These are phyloP conservation scores for Aureobasidium sp. DNA, from an alignment of 2,329 filamentous ascomycete species.

Conservation along the genomic window DNA sequence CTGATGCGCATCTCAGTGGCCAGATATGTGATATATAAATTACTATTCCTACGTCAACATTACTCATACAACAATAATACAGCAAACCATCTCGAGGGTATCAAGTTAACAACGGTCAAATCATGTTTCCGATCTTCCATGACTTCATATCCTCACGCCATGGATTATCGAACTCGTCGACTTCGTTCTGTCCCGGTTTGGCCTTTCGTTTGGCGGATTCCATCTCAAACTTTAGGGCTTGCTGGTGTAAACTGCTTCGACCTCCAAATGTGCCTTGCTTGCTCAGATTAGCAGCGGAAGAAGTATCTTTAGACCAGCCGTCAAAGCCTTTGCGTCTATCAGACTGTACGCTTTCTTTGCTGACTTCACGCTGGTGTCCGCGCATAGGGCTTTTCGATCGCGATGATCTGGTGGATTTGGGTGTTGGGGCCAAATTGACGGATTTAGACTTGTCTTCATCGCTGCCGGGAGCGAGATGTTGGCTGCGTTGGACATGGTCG, in stretches of 20 bases:
- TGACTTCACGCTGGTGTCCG: slow-evolving; percentile 1
- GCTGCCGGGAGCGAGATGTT: slow-evolving; percentile 16
- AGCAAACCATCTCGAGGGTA: not conserved
- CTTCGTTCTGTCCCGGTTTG: slow-evolving; percentile 25
- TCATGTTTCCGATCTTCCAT: slow-evolving; percentile 8
- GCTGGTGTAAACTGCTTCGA: slow-evolving; percentile 32
- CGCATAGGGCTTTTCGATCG: not conserved
- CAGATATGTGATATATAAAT: no score
- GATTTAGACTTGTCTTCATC: not conserved
- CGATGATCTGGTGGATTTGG: not conserved
- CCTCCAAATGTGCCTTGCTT: slow-evolving; percentile 23
- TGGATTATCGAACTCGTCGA: slow-evolving; percentile 40
- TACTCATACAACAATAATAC: not conserved
- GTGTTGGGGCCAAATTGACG: not conserved
- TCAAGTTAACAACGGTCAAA: not conserved
- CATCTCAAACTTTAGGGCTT: slow-evolving; percentile 23
- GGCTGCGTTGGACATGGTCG: slow-evolving; percentile 16
- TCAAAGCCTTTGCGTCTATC: slow-evolving; percentile 8
- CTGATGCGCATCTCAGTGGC: no score
- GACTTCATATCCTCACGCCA: slow-evolving; percentile 26
- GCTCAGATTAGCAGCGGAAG: not conserved
- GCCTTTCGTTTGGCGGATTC: slow-evolving; percentile 21
- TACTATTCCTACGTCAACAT: not conserved
- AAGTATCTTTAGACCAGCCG: not conserved
- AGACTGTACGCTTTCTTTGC: not conserved